Base-by-base conservation (phyloP, 2,329 filamentous ascomycete species). In the Geosmithia flava region DNA sequence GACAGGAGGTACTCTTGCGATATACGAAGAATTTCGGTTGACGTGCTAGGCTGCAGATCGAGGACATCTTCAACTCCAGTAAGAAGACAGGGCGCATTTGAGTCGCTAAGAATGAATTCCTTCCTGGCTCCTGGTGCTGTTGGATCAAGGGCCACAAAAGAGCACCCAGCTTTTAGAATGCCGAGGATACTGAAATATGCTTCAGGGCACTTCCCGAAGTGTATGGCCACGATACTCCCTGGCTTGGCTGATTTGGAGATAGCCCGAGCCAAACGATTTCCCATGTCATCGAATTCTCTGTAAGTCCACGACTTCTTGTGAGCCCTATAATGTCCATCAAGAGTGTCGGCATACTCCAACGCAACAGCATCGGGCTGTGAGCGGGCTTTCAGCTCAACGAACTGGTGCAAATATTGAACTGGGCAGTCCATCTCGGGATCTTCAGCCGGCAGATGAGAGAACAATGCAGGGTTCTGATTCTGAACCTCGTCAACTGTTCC, bases 191-290 rank as follows among this genome's bases (percentile, higher is more conserved):
- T 76, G 56, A 93, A 87, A 39, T 87, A 90, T 0, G 87, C 88
- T 58, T 91, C 84, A 0, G 88, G 82, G 51, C 83, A 90, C 59
- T 95, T 95, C 49, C 88, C 80, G 56, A 94, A 94, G 58, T 85
- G 88, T 8, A 91, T 74, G 0, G 80, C 87, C 20, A 95, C 70
- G 4, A 90, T 78, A 23, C 58, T 61, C 68, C 85, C 83, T 0
- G 76, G 68, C 0, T 60, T 52, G 1, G 78, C 73, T 19, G 70
- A 62, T 0, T 61, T 54, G 1, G 68, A 59, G 1, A 95, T 67
- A 13, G 90, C 60, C 47, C 83, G 72, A 0, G 87, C 86, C 16
- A 94, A 74, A 53, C 72, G 75, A 56, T 94, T 90, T 0, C 83
- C 85, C 54, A 82, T 76, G 0, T 70, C 59, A 54, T 95, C 68